Evolutionary conservation across 2,329 filamentous ascomycete species (phyloP), one percentile per base, ranked within the genome.

Genomic region (Sarocladiaceae sp.): DNA sequence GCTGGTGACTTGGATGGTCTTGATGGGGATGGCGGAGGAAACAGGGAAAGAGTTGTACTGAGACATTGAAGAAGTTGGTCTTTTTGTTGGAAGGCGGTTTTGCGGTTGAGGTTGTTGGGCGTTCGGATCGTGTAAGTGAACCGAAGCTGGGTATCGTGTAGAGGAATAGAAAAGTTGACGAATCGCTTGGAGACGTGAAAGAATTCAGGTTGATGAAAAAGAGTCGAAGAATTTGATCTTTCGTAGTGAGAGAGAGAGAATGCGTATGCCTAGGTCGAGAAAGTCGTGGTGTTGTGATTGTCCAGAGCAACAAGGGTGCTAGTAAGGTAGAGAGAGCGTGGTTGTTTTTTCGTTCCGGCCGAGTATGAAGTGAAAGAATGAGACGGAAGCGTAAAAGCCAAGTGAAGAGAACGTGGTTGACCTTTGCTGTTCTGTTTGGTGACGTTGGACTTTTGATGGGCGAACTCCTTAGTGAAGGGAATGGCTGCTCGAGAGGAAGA

Each of bases 201-300:
- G 8, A 33, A 15, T 57, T 62, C 62, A 8, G 8, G 26, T 59
- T 42, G 47, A 51, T 40, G 15, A n/a, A 20, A 48, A n/a, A 29
- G 22, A 42, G 37, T 11, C 8, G 11, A 23, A 42, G 37, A 42
- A 23, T 22, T 7, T 50, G 51, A 35, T 40, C 49, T 7, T n/a
- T n/a, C n/a, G n/a, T n/a, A n/a, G n/a, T n/a, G n/a, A n/a, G 29
- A 22, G 29, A 42, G 25, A 12, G 37, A 22, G 37, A 47, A 52
- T 26, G 42, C 33, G 33, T 17, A 52, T 33, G 35, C n/a, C 44
- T 15, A 20, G 46, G 25, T 33, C 10, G 12, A 37, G 29, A 15
- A 10, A 10, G 33, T 39, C 11, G 37, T 25, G 29, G 25, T 50
- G 20, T 39, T 36, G 17, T 39, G 13, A 17, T 29, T 42, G 37